These are phyloP conservation scores for Paramarasmius palmivorus DNA, from an alignment of 1,284 basidiomycete genomes.

Conservation along the genomic window DNA sequence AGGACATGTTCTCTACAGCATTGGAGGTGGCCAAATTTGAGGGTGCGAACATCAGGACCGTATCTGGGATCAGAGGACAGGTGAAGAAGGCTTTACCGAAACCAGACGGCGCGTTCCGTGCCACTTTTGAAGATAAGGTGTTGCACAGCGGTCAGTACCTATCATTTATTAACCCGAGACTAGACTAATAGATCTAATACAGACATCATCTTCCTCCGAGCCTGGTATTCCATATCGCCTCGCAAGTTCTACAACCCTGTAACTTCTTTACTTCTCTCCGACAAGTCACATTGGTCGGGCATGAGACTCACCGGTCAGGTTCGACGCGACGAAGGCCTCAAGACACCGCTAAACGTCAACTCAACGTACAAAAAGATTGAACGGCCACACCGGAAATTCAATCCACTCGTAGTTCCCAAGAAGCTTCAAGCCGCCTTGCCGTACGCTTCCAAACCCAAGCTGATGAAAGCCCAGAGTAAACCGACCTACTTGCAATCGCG, in stretches of 20 bases:
- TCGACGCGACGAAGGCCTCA: conserved; percentile 79
- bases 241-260: conserved; percentile 97
- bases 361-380: conserved; percentile 88
- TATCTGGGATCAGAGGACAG: conserved; percentile 95
- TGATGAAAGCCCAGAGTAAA: conserved; percentile 72
- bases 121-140: conserved; percentile 98
- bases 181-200: conserved; percentile 7
- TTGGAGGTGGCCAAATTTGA: conserved; percentile 99
- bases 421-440: conserved; percentile 90
- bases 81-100: conserved; percentile 94
- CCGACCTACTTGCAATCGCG: conserved; percentile 90
- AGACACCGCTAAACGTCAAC: conserved; percentile 83
- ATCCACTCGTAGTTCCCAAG: conserved; percentile 86
- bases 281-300: conserved; percentile 82
- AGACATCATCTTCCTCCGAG: conserved; percentile 96
- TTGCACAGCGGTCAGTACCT: conserved; percentile 83
- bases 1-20: conserved; percentile 94
- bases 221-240: conserved; percentile 96
- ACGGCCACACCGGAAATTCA: conserved; percentile 85
- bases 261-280: conserved; percentile 82
- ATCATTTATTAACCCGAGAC: not conserved
- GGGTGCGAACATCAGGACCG: conserved; percentile 93
- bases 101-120: conserved; percentile 93
- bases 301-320: conserved; percentile 97
- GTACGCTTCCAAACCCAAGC: conserved; percentile 90